Percentiles rank a stretch among this genome's conserved stretches.
Evolutionary conservation across 2,329 filamentous ascomycete species (phyloP).

Genomic region (Raffaelea albimanens): DNA sequence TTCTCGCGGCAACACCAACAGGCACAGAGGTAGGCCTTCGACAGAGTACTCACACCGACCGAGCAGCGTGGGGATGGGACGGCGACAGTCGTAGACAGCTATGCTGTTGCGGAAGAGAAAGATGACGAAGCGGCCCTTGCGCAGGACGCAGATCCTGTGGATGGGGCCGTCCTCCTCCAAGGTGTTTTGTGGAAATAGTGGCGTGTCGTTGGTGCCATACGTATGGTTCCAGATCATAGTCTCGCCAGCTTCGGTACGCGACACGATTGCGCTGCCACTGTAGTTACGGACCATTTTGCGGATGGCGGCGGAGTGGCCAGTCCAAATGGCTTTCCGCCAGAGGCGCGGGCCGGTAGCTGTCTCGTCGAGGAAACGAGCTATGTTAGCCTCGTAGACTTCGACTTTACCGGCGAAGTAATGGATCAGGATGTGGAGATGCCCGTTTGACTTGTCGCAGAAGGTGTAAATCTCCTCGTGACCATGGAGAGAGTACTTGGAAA

Average conservation of each 20-base stretch:
- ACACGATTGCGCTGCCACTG: slow-evolving; percentile 70
- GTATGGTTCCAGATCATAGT: slow-evolving; percentile 75
- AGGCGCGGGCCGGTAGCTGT: slow-evolving; percentile 51
- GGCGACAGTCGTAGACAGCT: slow-evolving; percentile 70
- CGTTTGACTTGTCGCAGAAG: slow-evolving; percentile 58
- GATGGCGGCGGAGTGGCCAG: slow-evolving; percentile 71
- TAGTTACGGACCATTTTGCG: slow-evolving; percentile 82
- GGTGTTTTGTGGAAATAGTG: slow-evolving; percentile 41
- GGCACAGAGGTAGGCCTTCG: slow-evolving; percentile 65
- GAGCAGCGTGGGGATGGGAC: slow-evolving; percentile 47
- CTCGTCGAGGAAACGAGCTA: slow-evolving; percentile 75
- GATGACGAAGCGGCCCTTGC: slow-evolving; percentile 70
- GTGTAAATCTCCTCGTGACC: slow-evolving; percentile 59
- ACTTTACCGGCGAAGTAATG: slow-evolving; percentile 83
- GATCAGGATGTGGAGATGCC: slow-evolving; percentile 62
- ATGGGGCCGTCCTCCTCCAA: slow-evolving; percentile 63
- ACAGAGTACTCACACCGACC: slow-evolving; percentile 48
- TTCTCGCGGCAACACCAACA: slow-evolving; percentile 61
- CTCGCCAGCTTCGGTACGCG: slow-evolving; percentile 68
- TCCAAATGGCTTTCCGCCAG: slow-evolving; percentile 59
- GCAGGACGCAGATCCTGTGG: slow-evolving; percentile 68
- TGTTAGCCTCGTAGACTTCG: slow-evolving; percentile 67
- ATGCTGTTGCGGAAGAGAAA: slow-evolving; percentile 65
- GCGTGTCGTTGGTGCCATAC: slow-evolving; percentile 35
- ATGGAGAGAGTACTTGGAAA: slow-evolving; percentile 5